phyloP scores from a whole-genome alignment of 768 basidiomycete species.

The Lactarius sp. region DNA sequence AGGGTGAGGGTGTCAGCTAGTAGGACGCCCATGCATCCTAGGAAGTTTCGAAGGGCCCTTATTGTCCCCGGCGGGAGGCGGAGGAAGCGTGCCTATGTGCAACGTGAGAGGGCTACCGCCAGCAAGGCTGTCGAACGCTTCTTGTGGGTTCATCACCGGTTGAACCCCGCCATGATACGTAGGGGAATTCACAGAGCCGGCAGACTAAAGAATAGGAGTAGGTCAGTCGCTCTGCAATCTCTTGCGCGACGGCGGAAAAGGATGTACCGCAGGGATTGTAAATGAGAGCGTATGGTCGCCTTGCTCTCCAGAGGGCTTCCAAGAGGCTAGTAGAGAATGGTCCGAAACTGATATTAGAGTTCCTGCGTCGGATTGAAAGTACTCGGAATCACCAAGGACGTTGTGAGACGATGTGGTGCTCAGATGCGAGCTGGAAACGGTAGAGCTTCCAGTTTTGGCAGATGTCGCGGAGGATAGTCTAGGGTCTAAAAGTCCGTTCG shows the following conservation, averaged over 20 bases:
- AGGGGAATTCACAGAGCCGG: neutral
- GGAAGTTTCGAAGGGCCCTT: neutral
- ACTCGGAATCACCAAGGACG: neutral
- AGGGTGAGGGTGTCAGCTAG: slow-evolving; percentile 17
- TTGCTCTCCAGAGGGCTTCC: neutral
- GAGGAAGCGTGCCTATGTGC: neutral
- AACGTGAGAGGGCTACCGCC: neutral
- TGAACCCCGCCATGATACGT: neutral
- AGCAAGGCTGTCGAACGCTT: neutral
- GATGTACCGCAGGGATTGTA: neutral
- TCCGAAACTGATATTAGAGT: neutral
- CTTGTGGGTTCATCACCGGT: neutral
- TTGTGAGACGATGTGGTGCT: neutral
- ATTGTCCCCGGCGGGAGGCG: neutral
- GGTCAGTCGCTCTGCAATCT: too few relatives aligned
- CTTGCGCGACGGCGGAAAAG: too few relatives aligned
- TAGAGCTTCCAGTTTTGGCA: neutral
- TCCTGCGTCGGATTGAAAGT: neutral
- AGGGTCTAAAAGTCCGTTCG: neutral
- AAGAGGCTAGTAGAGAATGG: neutral
- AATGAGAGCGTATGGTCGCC: neutral
- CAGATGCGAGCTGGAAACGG: neutral
- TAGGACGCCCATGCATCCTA: neutral
- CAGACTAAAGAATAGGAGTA: neutral
- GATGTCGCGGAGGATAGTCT: neutral